Base-by-base conservation (phyloP, 2,329 filamentous ascomycete genomes). In the Trichoderma pleuroti region DNA sequence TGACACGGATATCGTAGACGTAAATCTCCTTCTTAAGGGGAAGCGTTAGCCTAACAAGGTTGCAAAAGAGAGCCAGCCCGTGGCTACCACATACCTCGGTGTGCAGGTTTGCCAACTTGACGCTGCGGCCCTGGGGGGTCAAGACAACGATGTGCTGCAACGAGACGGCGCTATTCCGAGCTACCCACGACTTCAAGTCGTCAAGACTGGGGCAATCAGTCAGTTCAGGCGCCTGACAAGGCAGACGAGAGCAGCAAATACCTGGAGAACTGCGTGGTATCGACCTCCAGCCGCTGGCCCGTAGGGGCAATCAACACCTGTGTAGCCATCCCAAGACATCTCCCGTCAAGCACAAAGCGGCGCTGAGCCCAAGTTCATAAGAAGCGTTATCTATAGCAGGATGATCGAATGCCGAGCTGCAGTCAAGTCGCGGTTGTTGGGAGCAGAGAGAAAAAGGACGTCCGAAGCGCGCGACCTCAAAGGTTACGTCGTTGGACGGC, bases 221-320 rank as follows among this genome's bases (percentile, higher is more conserved):
- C 34, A 42, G 28, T 26, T 34, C 21, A 59, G 5, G 11, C 36
- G 6, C 49, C 34, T 72, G 71, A 70, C 42, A 59, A 30, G 72
- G 72, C 49, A 64, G 30, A 24, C 60, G 21, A 36, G 66, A 60
- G 36, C 16, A 70, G 14, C 71, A 24, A 89, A 76, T 85, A 93
- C 91, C 91, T 92, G 76, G 87, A 86, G 82, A 95, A 92, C 79
- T 90, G 88, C 74, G 90, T 86, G 75, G 91, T 88, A 83, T 97
- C 93, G 80, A 92, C 88, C 80, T 90, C 87, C 79, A 97, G 87
- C 83, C 91, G 91, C 86, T 93, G 91, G 85, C 95, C 95, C 82
- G 92, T 94, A 84, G 97, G 94, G 87, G 93, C 94, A 80, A 97
- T 91, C 85, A 93, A 93, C 82, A 97, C 91, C 84, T 93, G 90